Evolutionary conservation across 805 yeast genomes (phyloP).

Genomic region (Candida maltosa): DNA sequence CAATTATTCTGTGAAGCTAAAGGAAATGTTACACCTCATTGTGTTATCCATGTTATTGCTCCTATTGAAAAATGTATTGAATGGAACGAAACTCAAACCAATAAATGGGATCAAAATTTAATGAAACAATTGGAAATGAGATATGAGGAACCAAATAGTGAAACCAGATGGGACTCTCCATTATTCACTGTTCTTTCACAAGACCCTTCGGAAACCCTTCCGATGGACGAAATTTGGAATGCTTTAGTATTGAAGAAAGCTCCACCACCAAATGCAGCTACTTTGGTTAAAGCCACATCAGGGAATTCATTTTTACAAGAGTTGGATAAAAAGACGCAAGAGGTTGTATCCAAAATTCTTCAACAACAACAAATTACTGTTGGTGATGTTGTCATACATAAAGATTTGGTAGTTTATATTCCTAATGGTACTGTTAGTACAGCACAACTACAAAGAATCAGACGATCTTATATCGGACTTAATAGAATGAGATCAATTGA

Average conservation of each 20-base stretch:
- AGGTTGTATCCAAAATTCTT: conserved; percentile 58
- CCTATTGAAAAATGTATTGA: conserved; percentile 58
- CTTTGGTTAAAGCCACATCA: conserved; percentile 75
- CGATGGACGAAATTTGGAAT: conserved; percentile 66
- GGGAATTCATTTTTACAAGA: conserved; percentile 74
- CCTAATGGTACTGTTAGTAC: conserved; percentile 62
- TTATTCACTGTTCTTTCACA: conserved; percentile 65
- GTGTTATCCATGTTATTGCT: conserved; percentile 76
- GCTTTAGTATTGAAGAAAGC: conserved; percentile 58
- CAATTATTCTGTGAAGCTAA: conserved; percentile 94
- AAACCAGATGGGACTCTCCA: conserved; percentile 92
- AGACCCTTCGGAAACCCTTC: conserved; percentile 45
- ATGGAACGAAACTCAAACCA: conserved; percentile 48
- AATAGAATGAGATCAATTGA: conserved; percentile 79
- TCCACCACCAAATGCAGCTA: conserved; percentile 80
- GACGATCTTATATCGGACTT: conserved; percentile 79
- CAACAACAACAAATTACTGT: conserved; percentile 61
- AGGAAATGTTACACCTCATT: conserved; percentile 73
- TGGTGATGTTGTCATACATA: conserved; percentile 43
- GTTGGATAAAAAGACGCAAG: conserved; percentile 68
- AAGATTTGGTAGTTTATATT: conserved; percentile 51
- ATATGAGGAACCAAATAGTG: conserved; percentile 89
- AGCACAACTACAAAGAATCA: conserved; percentile 77
- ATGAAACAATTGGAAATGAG: conserved; percentile 72
- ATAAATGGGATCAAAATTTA: conserved; percentile 63